Percentiles rank a stretch among this genome's conserved stretches.
Evolutionary conservation across 371 early-diverging fungal species (phyloP).

Genomic region (Rhizopus stolonifer): DNA sequence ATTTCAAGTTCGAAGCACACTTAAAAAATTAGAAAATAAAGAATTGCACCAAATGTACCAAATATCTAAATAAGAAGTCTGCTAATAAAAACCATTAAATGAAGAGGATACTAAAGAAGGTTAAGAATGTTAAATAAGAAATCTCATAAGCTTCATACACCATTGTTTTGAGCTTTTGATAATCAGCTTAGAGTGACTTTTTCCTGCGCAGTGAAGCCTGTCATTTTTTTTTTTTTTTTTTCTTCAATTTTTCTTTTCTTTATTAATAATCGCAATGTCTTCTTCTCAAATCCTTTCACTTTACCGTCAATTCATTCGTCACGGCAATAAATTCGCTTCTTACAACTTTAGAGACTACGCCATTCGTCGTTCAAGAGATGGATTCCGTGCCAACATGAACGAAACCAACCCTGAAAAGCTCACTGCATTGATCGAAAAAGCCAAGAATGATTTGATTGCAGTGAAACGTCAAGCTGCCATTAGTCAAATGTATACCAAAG

Average conservation of each 20-base stretch:
- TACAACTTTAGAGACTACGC: conserved; percentile 79
- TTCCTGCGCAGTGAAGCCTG: too few relatives aligned
- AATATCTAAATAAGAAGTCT: too few relatives aligned
- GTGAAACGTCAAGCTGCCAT: conserved; percentile 68
- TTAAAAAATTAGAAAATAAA: too few relatives aligned
- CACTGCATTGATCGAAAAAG: conserved; percentile 49
- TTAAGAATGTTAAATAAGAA: too few relatives aligned
- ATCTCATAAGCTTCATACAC: too few relatives aligned
- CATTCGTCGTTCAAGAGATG: conserved; percentile 64
- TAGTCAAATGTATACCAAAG: conserved; percentile 56
- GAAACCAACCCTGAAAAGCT: conserved; percentile 62
- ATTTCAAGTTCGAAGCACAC: too few relatives aligned
- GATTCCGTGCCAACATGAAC: conserved; percentile 58
- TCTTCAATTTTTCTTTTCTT: conserved; percentile 9
- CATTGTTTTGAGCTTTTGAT: too few relatives aligned
- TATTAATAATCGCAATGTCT: too few relatives aligned
- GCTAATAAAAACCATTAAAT: too few relatives aligned
- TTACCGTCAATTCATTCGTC: conserved; percentile 64
- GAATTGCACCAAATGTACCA: too few relatives aligned
- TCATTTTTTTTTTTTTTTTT: neutral
- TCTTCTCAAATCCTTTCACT: conserved; percentile 56
- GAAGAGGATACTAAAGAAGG: too few relatives aligned
- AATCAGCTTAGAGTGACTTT: too few relatives aligned
- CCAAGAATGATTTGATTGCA: conserved; percentile 58
- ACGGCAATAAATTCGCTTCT: conserved; percentile 59